Conservation (phyloP, 2,329 filamentous ascomycete genomes). For the Aurifilum marmelostoma region DNA sequence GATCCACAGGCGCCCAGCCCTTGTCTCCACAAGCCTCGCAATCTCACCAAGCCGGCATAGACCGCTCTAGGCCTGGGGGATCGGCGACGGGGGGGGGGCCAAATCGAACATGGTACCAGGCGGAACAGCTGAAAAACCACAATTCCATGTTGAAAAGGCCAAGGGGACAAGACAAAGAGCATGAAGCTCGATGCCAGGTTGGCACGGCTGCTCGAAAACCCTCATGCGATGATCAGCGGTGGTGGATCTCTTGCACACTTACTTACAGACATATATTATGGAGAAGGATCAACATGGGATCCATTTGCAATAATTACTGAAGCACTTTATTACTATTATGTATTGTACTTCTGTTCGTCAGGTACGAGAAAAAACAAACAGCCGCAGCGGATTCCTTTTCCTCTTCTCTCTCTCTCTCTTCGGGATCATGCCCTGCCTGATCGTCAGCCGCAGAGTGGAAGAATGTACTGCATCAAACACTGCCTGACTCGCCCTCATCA, state of each 20-base stretch:
- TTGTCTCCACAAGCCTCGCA: conserved; percentile 11
- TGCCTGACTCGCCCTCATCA: background rate
- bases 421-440: too few species aligned
- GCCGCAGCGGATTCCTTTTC: too few species aligned
- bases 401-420: background rate
- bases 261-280: background rate
- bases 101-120: background rate
- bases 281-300: background rate
- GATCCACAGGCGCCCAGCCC: background rate
- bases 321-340: too few species aligned
- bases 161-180: background rate
- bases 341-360: background rate
- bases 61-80: conserved; percentile 29
- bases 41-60: conserved; percentile 18
- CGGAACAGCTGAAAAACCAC: background rate
- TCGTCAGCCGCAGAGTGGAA: background rate
- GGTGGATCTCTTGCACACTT: background rate
- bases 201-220: background rate
- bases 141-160: background rate
- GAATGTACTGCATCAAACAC: background rate
- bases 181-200: background rate
- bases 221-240: background rate
- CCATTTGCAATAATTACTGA: too few species aligned
- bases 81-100: conserved; percentile 14
- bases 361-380: background rate